Evolutionary conservation across 352 stramenopile genomes (phyloP), one percentile per base, ranked within the genome.

Genomic region (Pelagophyceae sp.): DNA sequence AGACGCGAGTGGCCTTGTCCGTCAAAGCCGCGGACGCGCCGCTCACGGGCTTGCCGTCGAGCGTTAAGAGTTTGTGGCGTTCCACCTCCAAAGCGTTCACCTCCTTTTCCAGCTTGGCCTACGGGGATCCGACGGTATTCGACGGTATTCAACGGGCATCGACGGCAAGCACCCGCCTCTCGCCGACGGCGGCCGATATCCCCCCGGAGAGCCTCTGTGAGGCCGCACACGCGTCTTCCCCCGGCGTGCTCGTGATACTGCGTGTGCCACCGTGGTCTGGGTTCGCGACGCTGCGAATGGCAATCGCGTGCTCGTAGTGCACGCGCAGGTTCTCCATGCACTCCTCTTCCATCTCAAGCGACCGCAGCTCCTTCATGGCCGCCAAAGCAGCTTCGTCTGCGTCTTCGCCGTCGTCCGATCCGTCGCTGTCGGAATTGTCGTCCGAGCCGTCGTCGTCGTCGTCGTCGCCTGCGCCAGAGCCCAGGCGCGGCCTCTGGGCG

Each of bases 251-350:
- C n/a, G n/a, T n/a, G n/a, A n/a, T n/a, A n/a, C n/a, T n/a, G n/a
- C n/a, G n/a, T n/a, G n/a, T n/a, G n/a, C n/a, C n/a, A n/a, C n/a
- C n/a, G n/a, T n/a, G n/a, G n/a, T n/a, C n/a, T n/a, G n/a, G n/a
- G n/a, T n/a, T n/a, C n/a, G n/a, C n/a, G n/a, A n/a, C n/a, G n/a
- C n/a, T n/a, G n/a, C n/a, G n/a, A n/a, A n/a, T n/a, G n/a, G n/a
- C 67, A 37, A 74, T 74, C 17, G 67, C 67, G 17, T 31, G 67
- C n/a, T 74, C 67, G 67, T 74, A 74, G 67, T 74, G 67, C 35
- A 38, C 17, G 15, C 31, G 19, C 2, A 74, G 67, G 20, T n/a
- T 58, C 17, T 50, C 38, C 67, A 74, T 74, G 67, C 67, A 74
- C 67, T 58, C 35, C 38, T 74, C 35, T n/a, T 74, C 67, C 0